These are phyloP conservation scores for Mycosarcoma maydis DNA, from an alignment of 1,284 basidiomycete species.

Conservation along the genomic window DNA sequence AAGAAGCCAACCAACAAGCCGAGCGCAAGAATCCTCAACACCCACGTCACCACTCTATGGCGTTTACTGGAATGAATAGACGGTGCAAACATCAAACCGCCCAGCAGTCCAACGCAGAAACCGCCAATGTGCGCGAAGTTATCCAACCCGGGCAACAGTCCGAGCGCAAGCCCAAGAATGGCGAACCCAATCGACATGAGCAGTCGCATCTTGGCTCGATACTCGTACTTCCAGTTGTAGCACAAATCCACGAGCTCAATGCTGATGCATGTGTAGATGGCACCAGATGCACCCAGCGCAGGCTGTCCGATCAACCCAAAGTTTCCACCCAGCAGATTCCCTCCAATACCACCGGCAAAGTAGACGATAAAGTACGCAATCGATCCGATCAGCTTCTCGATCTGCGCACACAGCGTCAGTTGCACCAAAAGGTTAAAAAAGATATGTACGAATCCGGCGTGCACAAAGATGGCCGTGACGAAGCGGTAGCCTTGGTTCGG, in stretches of 20 bases:
- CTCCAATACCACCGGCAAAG: conserved; percentile 88
- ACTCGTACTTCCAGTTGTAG: conserved; percentile 85
- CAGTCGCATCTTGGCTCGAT: conserved; percentile 70
- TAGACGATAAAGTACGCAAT: conserved; percentile 82
- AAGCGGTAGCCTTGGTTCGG: conserved; percentile 89
- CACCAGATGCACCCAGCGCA: conserved; percentile 87
- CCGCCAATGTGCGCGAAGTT: conserved; percentile 70
- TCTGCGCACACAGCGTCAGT: conserved; percentile 79
- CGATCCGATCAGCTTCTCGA: conserved; percentile 73
- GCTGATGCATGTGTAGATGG: conserved; percentile 90
- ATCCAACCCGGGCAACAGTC: conserved; percentile 69
- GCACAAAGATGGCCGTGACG: conserved; percentile 75
- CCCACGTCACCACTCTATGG: conserved; percentile 80
- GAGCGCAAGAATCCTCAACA: conserved; percentile 77
- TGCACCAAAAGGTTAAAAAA: conserved; percentile 89
- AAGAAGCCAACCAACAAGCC: conserved; percentile 81
- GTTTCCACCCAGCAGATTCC: conserved; percentile 79
- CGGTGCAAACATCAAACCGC: conserved; percentile 82
- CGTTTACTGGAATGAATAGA: conserved; percentile 79
- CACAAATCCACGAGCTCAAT: conserved; percentile 83
- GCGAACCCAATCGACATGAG: conserved; percentile 85
- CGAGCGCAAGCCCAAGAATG: conserved; percentile 82
- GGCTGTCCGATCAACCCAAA: conserved; percentile 86
- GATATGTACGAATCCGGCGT: conserved; percentile 86
- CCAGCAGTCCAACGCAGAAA: conserved; percentile 71